These are phyloP conservation scores for Daldinia loculata DNA, from an alignment of 495 filamentous ascomycete species.

Conservation along the genomic window DNA sequence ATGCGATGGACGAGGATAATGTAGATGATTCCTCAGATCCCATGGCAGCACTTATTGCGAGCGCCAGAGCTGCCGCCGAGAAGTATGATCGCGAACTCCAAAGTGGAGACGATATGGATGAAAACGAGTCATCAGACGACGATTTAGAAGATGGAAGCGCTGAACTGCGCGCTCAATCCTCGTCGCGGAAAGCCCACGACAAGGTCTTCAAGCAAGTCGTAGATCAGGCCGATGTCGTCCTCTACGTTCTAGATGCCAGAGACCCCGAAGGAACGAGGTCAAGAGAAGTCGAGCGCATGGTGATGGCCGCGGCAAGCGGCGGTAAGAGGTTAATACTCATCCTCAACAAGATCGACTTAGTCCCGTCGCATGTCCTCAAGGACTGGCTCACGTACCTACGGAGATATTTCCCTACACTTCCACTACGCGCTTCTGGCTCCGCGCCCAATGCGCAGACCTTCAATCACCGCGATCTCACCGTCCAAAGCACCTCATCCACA, in stretches of 20 bases:
- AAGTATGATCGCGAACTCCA: conserved; percentile 76
- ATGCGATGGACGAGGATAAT: conserved; percentile 61
- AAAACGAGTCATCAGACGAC: conserved; percentile 66
- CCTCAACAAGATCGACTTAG: conserved; percentile 95
- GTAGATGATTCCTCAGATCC: conserved; percentile 71
- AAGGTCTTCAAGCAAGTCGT: conserved; percentile 97
- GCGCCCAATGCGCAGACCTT: conserved; percentile 89
- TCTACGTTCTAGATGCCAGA: conserved; percentile 94
- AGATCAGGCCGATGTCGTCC: conserved; percentile 84
- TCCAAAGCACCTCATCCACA: conserved; percentile 83
- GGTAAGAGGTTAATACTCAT: conserved; percentile 91
- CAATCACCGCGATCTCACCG: conserved; percentile 88
- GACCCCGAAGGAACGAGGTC: conserved; percentile 93
- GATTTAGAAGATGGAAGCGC: conserved; percentile 63
- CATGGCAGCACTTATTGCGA: conserved; percentile 93
- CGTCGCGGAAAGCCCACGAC: conserved; percentile 86
- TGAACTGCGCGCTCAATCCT: conserved; percentile 39
- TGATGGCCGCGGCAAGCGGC: conserved; percentile 83
- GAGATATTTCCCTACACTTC: conserved; percentile 91
- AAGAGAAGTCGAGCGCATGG: conserved; percentile 85
- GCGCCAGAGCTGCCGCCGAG: conserved; percentile 83
- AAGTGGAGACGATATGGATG: conserved; percentile 65
- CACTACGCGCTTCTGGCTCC: conserved; percentile 84
- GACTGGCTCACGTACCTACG: conserved; percentile 86
- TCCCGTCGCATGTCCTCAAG: conserved; percentile 82